Evolutionary conservation across 805 yeast species (phyloP), one percentile per base, ranked within the genome.

Genomic region (Pichia heedii): DNA sequence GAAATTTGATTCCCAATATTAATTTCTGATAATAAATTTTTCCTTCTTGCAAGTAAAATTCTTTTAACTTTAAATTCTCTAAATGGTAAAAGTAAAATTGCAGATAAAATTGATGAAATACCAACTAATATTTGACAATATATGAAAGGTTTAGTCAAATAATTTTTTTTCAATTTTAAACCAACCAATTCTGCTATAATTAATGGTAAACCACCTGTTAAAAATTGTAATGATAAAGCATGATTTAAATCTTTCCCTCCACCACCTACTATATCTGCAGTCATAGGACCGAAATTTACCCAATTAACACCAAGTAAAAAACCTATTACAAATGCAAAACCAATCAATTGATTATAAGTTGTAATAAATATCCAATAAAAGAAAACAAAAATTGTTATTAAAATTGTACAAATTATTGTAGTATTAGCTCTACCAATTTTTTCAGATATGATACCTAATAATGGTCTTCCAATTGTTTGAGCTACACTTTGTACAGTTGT

Each of bases 81-180:
- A 34, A 76, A 64, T 1, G 76, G 63, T 2, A 78, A 48, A 33
- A 79, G 48, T 2, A 72, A 5, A 5, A 70, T 46, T 0, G 73
- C 72, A 20, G 63, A 62, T 10, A 71, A 56, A 41, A 73, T 70
- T 40, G 75, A 61, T 18, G 68, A 53, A 29, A 60, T 44, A 4
- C 82, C 84, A 13, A 77, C 76, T 52, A 79, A 77, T 1, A 79
- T 68, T 53, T 81, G 87, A 18, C 84, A 69, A 52, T 79, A 70
- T 19, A 74, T 58, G 50, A 70, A 82, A 2, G 85, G 84, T 39
- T 47, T 49, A 3, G 32, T 33, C 11, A 53, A 40, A n/a, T 52
- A 43, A n/a, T 55, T 61, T 46, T 54, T 47, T 50, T 41, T 45
- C 30, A 64, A 40, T 22, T 52, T 49, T 24, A 64, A 53, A 5